Evolutionary conservation across 805 yeast genomes (phyloP), one percentile per base, ranked within the genome.

Genomic region (Ogataea corticis): DNA sequence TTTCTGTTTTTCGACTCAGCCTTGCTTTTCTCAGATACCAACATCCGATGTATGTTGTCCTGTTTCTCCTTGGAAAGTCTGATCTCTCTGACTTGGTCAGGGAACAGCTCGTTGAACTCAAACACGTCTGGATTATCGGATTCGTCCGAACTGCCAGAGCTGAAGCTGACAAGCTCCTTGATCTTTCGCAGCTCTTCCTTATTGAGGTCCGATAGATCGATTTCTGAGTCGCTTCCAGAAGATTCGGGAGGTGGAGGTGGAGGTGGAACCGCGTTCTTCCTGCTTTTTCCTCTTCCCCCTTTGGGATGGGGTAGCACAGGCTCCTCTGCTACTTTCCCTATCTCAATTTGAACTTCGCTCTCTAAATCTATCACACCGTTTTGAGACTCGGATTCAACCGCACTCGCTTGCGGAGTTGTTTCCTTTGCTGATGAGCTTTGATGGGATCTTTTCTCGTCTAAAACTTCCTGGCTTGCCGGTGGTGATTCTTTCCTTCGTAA

Each of bases 71-170:
- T 23, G 9, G 47, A 23, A 14, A 54, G 33, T 14, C 25, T 35
- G 14, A 57, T 48, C 2, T 44, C 41, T 23, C 61, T 29, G 14
- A 57, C 55, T 9, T 32, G 17, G n/a, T 47, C 51, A 10, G 42
- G 50, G 34, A 54, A 57, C 33, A 37, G 10, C 6, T 27, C 25
- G 17, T 37, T 25, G 23, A 37, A 37, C 23, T 27, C 40, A 16
- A 37, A 37, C 25, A 28, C 25, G 40, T 28, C 31, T 3, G 31
- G 27, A 12, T 23, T 32, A 12, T 29, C 25, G 27, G 16, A 10
- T 2, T 19, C 29, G 9, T 18, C 18, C 7, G 34, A 44, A 13
- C 15, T 16, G 28, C 38, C 40, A 7, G 32, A 25, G 34, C 34
- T 34, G 28, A 41, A 31, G n/a, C 33, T 28, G 9, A 42, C 44